Conservation (phyloP, 257 asterid genomes). For the Agastache rugosa region DNA sequence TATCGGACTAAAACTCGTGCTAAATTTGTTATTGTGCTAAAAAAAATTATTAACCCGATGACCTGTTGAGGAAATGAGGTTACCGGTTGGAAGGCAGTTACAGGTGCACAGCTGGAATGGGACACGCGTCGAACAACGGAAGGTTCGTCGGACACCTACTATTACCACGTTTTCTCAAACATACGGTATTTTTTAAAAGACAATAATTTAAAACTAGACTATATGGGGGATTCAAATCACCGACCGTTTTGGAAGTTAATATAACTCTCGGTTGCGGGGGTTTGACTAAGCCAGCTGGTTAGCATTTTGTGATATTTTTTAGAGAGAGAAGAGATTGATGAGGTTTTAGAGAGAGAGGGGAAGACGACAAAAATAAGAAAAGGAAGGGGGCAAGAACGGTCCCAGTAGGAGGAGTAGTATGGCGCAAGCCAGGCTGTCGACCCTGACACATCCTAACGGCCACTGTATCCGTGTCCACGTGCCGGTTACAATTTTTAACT, state of each 20-base stretch:
- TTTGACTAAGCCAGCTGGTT: constrained; percentile 63
- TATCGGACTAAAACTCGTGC: too few species aligned
- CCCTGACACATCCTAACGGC: constrained; percentile 52
- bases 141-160: constrained; percentile 35
- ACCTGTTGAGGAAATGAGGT: too few species aligned
- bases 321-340: background rate
- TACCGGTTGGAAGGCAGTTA: constrained; percentile 44
- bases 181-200: background rate
- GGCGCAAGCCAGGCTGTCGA: constrained; percentile 58
- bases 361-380: constrained; percentile 33
- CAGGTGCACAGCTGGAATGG: constrained; percentile 53
- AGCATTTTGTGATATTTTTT: constrained; percentile 35
- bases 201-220: background rate
- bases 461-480: constrained; percentile 32
- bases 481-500: constrained; percentile 19
- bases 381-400: constrained; percentile 5
- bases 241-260: constrained; percentile 83
- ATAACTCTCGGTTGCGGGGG: constrained; percentile 2
- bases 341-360: constrained; percentile 12
- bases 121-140: constrained; percentile 54
- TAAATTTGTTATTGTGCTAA: too few species aligned
- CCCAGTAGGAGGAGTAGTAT: constrained; percentile 15
- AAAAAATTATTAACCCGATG: too few species aligned
- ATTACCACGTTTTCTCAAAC: constrained; percentile 27
- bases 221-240: constrained; percentile 41